phyloP scores from a whole-genome alignment of 257 asterid species.

The Phtheirospermum japonicum region DNA sequence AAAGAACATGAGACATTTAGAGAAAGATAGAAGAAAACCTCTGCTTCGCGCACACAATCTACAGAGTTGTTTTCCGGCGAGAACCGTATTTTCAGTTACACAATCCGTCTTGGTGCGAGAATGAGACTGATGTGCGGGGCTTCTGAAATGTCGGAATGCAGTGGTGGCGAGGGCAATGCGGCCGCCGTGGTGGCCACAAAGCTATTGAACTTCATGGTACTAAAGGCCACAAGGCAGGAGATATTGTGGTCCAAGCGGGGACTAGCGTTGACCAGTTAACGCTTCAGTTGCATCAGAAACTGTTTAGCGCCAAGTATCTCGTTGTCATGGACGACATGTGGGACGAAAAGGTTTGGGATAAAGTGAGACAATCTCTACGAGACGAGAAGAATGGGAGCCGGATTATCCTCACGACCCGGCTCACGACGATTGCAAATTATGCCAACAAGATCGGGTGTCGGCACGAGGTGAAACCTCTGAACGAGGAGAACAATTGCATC shows the following conservation, averaged over 20 bases:
- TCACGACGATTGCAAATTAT: neutral
- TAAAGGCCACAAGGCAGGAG: slow-evolving; percentile 18
- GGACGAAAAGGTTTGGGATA: no score
- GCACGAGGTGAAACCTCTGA: slow-evolving; percentile 27
- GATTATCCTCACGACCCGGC: slow-evolving; percentile 34
- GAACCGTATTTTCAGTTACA: no score
- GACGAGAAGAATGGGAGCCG: no score
- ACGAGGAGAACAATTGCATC: slow-evolving; percentile 28
- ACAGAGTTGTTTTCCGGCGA: no score
- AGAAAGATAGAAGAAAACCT: no score
- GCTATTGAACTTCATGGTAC: slow-evolving; percentile 25
- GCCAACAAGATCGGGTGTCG: neutral
- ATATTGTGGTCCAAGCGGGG: slow-evolving; percentile 3
- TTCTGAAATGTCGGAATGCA: slow-evolving; percentile 25
- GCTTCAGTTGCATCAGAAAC: slow-evolving; percentile 5
- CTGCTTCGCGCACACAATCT: no score
- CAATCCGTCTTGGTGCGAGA: no score
- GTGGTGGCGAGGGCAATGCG: slow-evolving; percentile 31
- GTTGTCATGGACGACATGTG: slow-evolving; percentile 43
- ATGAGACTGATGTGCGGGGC: neutral
- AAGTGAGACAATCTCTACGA: no score
- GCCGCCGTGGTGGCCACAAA: slow-evolving; percentile 19
- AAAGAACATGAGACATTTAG: no score
- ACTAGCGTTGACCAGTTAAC: neutral
- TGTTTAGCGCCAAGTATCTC: slow-evolving; percentile 24